Evolutionary conservation across 2,329 filamentous ascomycete species (phyloP), one percentile per base, ranked within the genome.

Genomic region (Coleophoma cylindrospora): DNA sequence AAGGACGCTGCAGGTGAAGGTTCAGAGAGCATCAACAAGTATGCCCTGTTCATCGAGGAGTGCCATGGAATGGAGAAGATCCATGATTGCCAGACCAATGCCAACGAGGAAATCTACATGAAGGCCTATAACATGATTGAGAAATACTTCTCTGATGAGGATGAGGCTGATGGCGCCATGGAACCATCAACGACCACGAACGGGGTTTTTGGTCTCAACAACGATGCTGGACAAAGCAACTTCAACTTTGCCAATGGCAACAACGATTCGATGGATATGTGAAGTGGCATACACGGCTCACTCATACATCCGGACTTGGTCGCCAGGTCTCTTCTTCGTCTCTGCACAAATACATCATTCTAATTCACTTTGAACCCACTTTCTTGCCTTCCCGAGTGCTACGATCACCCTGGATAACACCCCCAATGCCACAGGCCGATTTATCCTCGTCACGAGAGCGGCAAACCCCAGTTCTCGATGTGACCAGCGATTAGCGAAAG

Each of bases 121-220:
- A 99, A 99, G 84, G 94, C 94, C 0, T 99, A 97, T 81, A 97
- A 95, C 81, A 99, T 99, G 73, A 99, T 99, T 61, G 94, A 99
- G 80, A 96, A 96, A 78, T 99, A 99, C 81, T 99, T 99, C 77
- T 96, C 91, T 0, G 94, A 99, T 65, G 94, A 99, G 61, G 94
- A 97, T 50, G 94, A 95, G 67, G 81, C 80, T 55, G 82, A 73
- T 43, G 77, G 71, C 55, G 91, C 91, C 63, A 91, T 91, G 40
- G 81, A 66, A 69, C 75, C 22, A 82, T 86, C 53, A 46, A 55
- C 55, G 62, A 83, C 81, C 43, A 69, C 77, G 38, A 88, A 88
- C 63, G 86, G 86, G 52, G 84, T 84, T 50, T 94, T 92, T 70
- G 82, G 91, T 64, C 87, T 97, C 71, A 85, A 87, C 64, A 75